Conservation (phyloP, 2,329 filamentous ascomycete species). For the Clonostachys rosea region DNA sequence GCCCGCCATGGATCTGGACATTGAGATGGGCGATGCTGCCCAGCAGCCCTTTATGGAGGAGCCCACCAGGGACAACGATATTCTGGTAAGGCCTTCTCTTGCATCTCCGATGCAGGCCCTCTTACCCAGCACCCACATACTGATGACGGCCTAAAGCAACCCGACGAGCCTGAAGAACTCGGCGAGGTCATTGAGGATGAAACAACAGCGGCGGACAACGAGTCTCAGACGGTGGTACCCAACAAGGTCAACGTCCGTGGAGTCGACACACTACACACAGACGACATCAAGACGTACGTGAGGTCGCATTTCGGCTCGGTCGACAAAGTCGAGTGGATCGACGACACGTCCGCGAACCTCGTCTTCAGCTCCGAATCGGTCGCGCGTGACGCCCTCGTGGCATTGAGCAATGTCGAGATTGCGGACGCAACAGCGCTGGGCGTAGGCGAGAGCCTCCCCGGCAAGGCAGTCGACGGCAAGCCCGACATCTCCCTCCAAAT, state of each 20-base stretch:
- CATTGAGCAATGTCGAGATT: constrained; percentile 47
- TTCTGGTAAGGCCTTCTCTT: constrained; percentile 21
- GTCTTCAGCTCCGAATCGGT: constrained; percentile 58
- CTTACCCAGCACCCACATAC: neutral
- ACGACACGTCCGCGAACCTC: constrained; percentile 86
- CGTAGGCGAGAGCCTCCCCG: constrained; percentile 59
- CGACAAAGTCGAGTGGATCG: constrained; percentile 83
- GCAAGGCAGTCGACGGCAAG: constrained; percentile 63
- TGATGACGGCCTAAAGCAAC: constrained; percentile 14
- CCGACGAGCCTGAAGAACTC: constrained; percentile 27
- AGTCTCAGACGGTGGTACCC: constrained; percentile 20
- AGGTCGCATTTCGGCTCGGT: constrained; percentile 59
- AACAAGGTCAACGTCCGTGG: constrained; percentile 80
- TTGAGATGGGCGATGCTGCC: constrained; percentile 66
- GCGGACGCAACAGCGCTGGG: constrained; percentile 51
- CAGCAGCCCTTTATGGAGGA: constrained; percentile 16
- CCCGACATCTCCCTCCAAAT: constrained; percentile 68
- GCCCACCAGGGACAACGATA: constrained; percentile 24
- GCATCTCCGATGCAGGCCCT: neutral
- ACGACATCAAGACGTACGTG: constrained; percentile 74
- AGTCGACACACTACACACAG: constrained; percentile 75
- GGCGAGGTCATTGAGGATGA: constrained; percentile 21
- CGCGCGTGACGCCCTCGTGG: constrained; percentile 49
- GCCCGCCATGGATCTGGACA: constrained; percentile 58
- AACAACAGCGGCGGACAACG: constrained; percentile 16